phyloP scores from a whole-genome alignment of 2,329 filamentous ascomycete species.

The Botrytis galanthina region DNA sequence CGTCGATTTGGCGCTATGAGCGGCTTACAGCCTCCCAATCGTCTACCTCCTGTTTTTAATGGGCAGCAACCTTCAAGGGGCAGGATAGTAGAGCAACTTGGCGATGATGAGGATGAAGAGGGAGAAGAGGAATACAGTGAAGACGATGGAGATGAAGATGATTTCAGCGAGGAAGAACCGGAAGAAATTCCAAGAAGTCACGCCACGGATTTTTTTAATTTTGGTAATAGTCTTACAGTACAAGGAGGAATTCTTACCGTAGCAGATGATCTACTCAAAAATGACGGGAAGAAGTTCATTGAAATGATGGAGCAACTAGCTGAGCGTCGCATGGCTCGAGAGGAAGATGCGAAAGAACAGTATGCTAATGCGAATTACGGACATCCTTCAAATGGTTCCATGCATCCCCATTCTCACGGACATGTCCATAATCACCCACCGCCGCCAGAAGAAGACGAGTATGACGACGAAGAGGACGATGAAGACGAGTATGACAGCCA shows the following conservation, averaged over 20 bases:
- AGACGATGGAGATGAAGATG: constrained; percentile 60
- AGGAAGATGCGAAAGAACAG: constrained; percentile 77
- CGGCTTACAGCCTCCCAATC: constrained; percentile 56
- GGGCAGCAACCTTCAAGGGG: constrained; percentile 70
- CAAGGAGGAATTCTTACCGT: constrained; percentile 98
- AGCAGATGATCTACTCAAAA: constrained; percentile 96
- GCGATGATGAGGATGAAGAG: constrained; percentile 45
- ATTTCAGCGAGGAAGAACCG: constrained; percentile 65
- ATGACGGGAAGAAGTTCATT: constrained; percentile 99
- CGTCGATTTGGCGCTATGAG: constrained; percentile 59
- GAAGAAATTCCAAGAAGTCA: constrained; percentile 64
- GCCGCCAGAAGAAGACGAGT: constrained; percentile 70
- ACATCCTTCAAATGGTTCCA: constrained; percentile 57
- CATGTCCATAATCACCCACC: constrained; percentile 62
- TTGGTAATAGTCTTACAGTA: constrained; percentile 94
- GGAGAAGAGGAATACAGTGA: constrained; percentile 46
- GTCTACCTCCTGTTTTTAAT: constrained; percentile 56
- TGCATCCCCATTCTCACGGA: constrained; percentile 40
- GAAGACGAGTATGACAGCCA: constrained; percentile 63
- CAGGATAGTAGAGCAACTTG: constrained; percentile 67
- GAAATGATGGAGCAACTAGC: constrained; percentile 99
- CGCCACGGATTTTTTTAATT: constrained; percentile 89
- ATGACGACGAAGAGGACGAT: constrained; percentile 59
- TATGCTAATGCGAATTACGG: constrained; percentile 57
- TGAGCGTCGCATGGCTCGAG: constrained; percentile 93